phyloP scores from a whole-genome alignment of 164 flowering plant species.

The Umbilicus rupestris region DNA sequence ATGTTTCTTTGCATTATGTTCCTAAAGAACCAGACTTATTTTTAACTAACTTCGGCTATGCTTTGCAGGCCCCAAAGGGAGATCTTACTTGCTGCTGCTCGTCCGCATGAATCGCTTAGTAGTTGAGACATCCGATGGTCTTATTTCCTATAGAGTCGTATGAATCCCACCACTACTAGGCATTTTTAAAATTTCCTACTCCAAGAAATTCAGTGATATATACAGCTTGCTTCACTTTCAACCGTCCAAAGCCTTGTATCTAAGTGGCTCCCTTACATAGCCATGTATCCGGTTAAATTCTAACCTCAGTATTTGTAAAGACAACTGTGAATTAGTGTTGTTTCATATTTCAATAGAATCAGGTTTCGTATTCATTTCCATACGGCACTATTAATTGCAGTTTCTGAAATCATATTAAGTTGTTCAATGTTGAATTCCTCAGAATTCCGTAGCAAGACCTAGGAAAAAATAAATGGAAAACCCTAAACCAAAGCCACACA shows the following conservation, averaged over 20 bases:
- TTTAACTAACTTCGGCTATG: not conserved
- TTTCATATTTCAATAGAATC: not conserved
- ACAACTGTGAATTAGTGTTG: not conserved
- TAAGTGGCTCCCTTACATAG: not conserved
- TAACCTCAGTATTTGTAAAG: no score
- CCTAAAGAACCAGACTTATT: not conserved
- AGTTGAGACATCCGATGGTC: constrained; percentile 54
- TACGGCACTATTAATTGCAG: not conserved
- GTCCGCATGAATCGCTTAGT: constrained; percentile 47
- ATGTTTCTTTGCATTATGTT: not conserved
- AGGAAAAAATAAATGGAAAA: no score
- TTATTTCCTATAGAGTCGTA: constrained; percentile 38
- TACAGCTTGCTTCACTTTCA: not conserved
- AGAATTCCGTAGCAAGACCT: not conserved
- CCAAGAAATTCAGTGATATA: not conserved
- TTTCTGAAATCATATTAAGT: not conserved
- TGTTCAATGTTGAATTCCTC: not conserved
- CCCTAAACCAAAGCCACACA: no score
- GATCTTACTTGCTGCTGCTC: constrained; percentile 58
- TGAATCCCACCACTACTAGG: not conserved
- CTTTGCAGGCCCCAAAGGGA: constrained; percentile 60
- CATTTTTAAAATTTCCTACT: not conserved
- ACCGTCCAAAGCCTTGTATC: not conserved
- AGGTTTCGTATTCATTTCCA: not conserved
- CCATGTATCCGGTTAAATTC: not conserved